These are phyloP conservation scores for Nakaseomyces glabratus DNA, from an alignment of 1,139 yeast species.

Conservation along the genomic window DNA sequence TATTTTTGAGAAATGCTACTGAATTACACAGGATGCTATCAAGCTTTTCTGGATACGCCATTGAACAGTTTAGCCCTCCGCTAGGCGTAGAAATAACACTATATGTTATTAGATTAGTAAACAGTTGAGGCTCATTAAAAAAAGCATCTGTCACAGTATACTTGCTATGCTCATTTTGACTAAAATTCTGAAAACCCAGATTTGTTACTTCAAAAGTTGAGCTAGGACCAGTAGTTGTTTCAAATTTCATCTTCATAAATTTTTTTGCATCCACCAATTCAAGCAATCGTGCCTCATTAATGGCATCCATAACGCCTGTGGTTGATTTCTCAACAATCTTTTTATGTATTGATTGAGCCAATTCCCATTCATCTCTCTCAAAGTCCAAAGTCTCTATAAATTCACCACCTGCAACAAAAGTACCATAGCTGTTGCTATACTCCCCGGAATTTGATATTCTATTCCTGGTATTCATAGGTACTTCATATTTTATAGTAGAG, in stretches of 20 bases:
- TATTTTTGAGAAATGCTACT: no score
- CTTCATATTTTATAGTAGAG: constrained; percentile 14
- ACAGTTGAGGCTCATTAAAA: constrained; percentile 27
- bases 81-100: constrained; percentile 19
- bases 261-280: constrained; percentile 18
- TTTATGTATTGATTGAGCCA: constrained; percentile 14
- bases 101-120: constrained; percentile 20
- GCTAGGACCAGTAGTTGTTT: constrained; percentile 15
- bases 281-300: constrained; percentile 21
- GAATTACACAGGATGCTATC: constrained; percentile 8
- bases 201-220: constrained; percentile 29
- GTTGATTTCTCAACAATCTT: constrained; percentile 9
- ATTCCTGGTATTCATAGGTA: constrained; percentile 26
- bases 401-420: constrained; percentile 19
- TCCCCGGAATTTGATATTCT: background rate
- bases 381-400: constrained; percentile 10
- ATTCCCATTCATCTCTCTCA: constrained; percentile 15
- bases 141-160: constrained; percentile 21
- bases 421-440: constrained; percentile 14
- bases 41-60: constrained; percentile 19
- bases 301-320: constrained; percentile 12
- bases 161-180: constrained; percentile 6
- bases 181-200: constrained; percentile 23
- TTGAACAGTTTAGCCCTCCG: constrained; percentile 23
- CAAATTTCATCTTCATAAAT: constrained; percentile 16